These are phyloP conservation scores for Nothophoma quercina DNA, from an alignment of 2,329 filamentous ascomycete genomes.

Conservation along the genomic window DNA sequence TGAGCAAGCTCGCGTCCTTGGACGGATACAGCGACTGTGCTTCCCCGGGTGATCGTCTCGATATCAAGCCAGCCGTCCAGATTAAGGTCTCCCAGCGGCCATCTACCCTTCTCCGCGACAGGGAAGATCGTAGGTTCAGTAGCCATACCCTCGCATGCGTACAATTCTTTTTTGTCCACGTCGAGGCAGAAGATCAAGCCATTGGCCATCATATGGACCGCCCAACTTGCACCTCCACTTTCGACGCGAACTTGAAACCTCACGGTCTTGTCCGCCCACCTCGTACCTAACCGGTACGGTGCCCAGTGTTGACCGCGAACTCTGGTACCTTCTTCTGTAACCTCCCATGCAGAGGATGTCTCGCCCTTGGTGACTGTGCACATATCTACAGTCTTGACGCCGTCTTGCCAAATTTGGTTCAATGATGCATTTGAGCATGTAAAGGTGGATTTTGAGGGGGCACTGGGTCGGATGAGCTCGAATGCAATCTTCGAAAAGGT, in stretches of 20 bases:
- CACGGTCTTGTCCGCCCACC: constrained; percentile 12
- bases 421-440: constrained; percentile 9
- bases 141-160: constrained; percentile 14
- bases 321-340: constrained; percentile 7
- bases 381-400: constrained; percentile 16
- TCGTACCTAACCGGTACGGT: constrained; percentile 15
- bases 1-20: constrained; percentile 3
- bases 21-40: neutral
- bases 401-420: constrained; percentile 17
- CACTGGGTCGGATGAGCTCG: constrained; percentile 6
- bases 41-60: constrained; percentile 1
- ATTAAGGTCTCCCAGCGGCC: constrained; percentile 1
- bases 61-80: constrained; percentile 7
- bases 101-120: constrained; percentile 10
- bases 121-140: constrained; percentile 17
- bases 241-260: constrained; percentile 12
- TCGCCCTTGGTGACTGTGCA: constrained; percentile 12
- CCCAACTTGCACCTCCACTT: constrained; percentile 15
- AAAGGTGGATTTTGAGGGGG: neutral
- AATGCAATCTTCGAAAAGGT: constrained; percentile 13
- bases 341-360: constrained; percentile 18
- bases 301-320: constrained; percentile 20
- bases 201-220: constrained; percentile 20
- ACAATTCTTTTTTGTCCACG: neutral
- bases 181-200: constrained; percentile 21